Percentiles rank a stretch among this genome's conserved stretches.
Conservation (phyloP, 768 basidiomycete genomes). For the Suillus bovinus region DNA sequence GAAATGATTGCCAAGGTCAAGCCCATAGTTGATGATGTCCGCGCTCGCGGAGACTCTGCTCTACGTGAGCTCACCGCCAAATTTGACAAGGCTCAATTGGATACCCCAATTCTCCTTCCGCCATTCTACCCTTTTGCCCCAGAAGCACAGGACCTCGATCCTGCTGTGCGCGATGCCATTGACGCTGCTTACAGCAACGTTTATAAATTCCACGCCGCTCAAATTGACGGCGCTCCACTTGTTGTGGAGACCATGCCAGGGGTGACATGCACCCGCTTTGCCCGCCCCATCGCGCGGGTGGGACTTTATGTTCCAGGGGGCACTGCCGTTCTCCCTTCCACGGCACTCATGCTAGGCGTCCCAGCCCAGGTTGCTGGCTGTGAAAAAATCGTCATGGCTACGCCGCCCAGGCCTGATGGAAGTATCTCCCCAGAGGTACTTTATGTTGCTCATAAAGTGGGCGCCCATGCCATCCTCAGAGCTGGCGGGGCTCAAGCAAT, state of each 20-base stretch:
- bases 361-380: conserved; percentile 98
- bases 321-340: conserved; percentile 93
- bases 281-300: conserved; percentile 92
- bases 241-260: conserved; percentile 97
- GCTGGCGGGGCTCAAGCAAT: conserved; percentile 97
- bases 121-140: conserved; percentile 57
- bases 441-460: conserved; percentile 91
- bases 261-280: conserved; percentile 93
- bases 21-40: conserved; percentile 91
- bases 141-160: conserved; percentile 60
- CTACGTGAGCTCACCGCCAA: conserved; percentile 89
- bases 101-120: conserved; percentile 70
- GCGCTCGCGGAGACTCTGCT: conserved; percentile 80
- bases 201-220: conserved; percentile 87
- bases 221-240: conserved; percentile 68
- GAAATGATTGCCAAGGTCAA: conserved; percentile 78
- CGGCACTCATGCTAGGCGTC: conserved; percentile 96
- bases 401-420: conserved; percentile 93
- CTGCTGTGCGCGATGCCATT: conserved; percentile 75
- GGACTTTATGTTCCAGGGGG: conserved; percentile 98
- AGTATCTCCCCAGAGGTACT: conserved; percentile 95
- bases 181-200: conserved; percentile 91
- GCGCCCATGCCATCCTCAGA: conserved; percentile 87
- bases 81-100: conserved; percentile 82
- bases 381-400: conserved; percentile 88